A percentile compares a stretch with the other conserved stretches of the same genome.
phyloP scores from a whole-genome alignment of 805 yeast genomes.

The Lipomyces yamadae region DNA sequence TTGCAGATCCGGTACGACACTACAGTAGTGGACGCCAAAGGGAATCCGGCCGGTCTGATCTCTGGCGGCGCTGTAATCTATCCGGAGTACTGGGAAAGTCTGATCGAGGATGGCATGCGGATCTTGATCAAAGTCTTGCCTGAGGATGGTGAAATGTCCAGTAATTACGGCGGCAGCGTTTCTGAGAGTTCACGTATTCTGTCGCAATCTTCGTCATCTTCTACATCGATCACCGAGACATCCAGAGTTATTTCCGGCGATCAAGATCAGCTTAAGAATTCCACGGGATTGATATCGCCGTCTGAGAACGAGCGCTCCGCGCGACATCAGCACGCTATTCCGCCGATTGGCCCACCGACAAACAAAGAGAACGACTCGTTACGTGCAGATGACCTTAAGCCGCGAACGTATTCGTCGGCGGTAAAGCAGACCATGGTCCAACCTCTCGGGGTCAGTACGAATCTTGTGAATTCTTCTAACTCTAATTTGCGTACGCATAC shows the following conservation, averaged over 20 bases:
- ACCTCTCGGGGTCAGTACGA: slow-evolving; percentile 27
- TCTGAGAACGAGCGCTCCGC: not conserved
- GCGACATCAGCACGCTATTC: not conserved
- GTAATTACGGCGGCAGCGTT: slow-evolving; percentile 3
- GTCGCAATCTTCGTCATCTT: slow-evolving; percentile 4
- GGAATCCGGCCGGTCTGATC: slow-evolving; percentile 30
- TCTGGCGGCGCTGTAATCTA: slow-evolving; percentile 34
- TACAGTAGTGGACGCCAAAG: slow-evolving; percentile 28
- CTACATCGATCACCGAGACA: not conserved
- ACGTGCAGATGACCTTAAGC: slow-evolving; percentile 2
- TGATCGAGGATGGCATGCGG: slow-evolving; percentile 36
- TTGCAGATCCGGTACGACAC: slow-evolving; percentile 36
- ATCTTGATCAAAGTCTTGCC: slow-evolving; percentile 27
- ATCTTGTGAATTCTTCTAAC: not conserved
- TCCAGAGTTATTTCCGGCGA: not conserved
- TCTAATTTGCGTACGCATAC: not conserved
- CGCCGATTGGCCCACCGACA: slow-evolving; percentile 18
- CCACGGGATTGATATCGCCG: not conserved
- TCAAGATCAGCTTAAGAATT: slow-evolving; percentile 10
- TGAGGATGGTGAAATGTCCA: slow-evolving; percentile 11
- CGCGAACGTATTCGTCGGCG: slow-evolving; percentile 33
- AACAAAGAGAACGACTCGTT: slow-evolving; percentile 11
- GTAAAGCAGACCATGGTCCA: slow-evolving; percentile 17
- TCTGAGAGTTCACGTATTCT: slow-evolving; percentile 2
- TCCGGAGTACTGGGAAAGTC: slow-evolving; percentile 37